phyloP scores from a whole-genome alignment of 202 grass and related monocot species.

The Setaria viridis region DNA sequence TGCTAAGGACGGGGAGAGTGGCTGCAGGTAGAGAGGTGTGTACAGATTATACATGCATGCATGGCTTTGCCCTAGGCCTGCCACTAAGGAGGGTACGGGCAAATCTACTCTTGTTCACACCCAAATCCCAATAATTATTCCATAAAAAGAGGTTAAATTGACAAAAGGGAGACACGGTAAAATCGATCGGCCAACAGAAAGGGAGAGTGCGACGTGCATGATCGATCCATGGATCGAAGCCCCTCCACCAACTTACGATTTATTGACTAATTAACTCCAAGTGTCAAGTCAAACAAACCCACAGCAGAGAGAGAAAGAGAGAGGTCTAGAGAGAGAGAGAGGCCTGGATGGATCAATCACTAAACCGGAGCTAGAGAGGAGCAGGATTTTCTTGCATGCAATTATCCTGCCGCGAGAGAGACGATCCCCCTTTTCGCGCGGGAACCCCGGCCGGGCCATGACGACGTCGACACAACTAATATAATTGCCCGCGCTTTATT shows the following conservation, averaged over 20 bases:
- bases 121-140: not conserved
- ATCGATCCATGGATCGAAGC: conserved; percentile 3
- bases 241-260: conserved; percentile 34
- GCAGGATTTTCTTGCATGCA: conserved; percentile 38
- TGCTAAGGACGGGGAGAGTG: too few species aligned
- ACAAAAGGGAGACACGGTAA: conserved; percentile 33
- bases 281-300: conserved; percentile 39
- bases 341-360: not conserved
- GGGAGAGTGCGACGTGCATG: conserved; percentile 38
- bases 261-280: conserved; percentile 26
- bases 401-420: conserved; percentile 24
- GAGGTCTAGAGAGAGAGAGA: not conserved
- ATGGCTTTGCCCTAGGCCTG: too few species aligned
- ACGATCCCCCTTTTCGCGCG: not conserved
- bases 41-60: too few species aligned
- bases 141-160: conserved; percentile 1
- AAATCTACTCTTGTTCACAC: too few species aligned
- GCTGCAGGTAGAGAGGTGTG: too few species aligned
- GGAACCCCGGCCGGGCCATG: not conserved
- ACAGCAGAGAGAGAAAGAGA: not conserved
- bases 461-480: conserved; percentile 40
- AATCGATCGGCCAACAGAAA: conserved; percentile 45
- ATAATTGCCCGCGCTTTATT: conserved; percentile 38
- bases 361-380: not conserved
- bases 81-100: too few species aligned